These are phyloP conservation scores for Claviceps digitariae DNA, from an alignment of 2,329 filamentous ascomycete species.

Conservation along the genomic window DNA sequence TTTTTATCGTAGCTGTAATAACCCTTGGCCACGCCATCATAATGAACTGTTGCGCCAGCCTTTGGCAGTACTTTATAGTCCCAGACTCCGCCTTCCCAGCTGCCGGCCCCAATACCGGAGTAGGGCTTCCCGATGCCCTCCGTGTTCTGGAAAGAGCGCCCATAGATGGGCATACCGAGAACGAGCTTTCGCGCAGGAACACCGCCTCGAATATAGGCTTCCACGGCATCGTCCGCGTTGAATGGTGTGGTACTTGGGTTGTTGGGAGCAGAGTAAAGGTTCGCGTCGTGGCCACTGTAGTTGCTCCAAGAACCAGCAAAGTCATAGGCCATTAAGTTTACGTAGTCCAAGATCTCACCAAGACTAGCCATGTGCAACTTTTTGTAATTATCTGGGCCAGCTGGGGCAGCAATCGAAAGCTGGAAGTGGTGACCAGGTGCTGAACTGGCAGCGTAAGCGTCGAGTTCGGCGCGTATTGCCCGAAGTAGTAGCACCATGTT, in stretches of 20 bases:
- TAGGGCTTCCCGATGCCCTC: constrained; percentile 52
- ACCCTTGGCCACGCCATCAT: constrained; percentile 45
- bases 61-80: constrained; percentile 69
- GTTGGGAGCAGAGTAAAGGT: constrained; percentile 44
- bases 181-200: constrained; percentile 55
- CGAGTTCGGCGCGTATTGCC: constrained; percentile 31
- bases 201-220: constrained; percentile 49
- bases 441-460: constrained; percentile 30
- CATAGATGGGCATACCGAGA: constrained; percentile 57
- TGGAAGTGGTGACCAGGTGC: constrained; percentile 37
- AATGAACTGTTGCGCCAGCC: constrained; percentile 40
- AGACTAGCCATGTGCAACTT: constrained; percentile 34
- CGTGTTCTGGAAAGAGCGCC: constrained; percentile 25
- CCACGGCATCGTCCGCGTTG: constrained; percentile 51
- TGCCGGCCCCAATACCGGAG: constrained; percentile 50
- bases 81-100: constrained; percentile 63
- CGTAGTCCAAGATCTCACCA: constrained; percentile 36
- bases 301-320: constrained; percentile 60
- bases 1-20: constrained; percentile 56
- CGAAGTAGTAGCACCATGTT: constrained; percentile 32
- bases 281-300: constrained; percentile 54
- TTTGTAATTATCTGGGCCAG: constrained; percentile 34
- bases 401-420: constrained; percentile 39
- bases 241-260: constrained; percentile 53
- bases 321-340: constrained; percentile 68